Evolutionary conservation across 179 eudicot genomes (phyloP).

Genomic region (Carnegiea gigantea): DNA sequence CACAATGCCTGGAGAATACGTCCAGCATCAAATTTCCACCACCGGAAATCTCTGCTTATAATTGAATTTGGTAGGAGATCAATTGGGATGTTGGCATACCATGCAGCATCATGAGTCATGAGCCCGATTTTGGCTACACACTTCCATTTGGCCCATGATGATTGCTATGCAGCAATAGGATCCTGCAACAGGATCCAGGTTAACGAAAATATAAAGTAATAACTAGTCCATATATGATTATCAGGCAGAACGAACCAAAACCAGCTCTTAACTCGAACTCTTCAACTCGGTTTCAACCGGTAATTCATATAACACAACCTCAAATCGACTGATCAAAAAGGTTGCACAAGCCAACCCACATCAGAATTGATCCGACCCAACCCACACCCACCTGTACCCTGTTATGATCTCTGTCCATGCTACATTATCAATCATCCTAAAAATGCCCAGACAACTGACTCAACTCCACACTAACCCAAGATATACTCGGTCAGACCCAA

Average conservation of each 20-base stretch:
- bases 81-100: background rate
- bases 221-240: background rate
- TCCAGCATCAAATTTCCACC: background rate
- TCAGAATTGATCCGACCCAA: background rate
- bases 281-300: background rate
- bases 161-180: conserved; percentile 39
- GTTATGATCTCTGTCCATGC: background rate
- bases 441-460: background rate
- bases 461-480: background rate
- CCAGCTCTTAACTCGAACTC: background rate
- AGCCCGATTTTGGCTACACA: background rate
- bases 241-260: background rate
- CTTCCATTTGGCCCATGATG: background rate
- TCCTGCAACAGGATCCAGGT: conserved; percentile 25
- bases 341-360: background rate
- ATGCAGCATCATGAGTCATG: background rate
- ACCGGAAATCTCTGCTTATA: background rate
- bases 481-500: background rate
- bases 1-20: background rate
- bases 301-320: background rate
- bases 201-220: background rate
- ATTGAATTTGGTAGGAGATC: conserved; percentile 11
- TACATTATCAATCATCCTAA: background rate
- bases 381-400: background rate
- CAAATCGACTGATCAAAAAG: background rate